These are phyloP conservation scores for Cercospora sp. DNA, from an alignment of 2,329 filamentous ascomycete species.

Conservation along the genomic window DNA sequence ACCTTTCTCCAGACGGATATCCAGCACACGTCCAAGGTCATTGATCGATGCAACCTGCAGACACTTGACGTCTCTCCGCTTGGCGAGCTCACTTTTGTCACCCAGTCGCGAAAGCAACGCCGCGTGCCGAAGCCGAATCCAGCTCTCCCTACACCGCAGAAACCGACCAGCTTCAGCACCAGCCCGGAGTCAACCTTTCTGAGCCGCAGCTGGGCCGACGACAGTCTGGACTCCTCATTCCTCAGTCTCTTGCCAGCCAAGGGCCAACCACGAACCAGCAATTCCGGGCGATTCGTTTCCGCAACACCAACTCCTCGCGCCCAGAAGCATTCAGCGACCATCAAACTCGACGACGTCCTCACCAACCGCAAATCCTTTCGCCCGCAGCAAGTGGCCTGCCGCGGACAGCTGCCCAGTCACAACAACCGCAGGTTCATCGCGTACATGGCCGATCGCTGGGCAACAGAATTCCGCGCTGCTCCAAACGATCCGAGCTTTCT, in stretches of 20 bases:
- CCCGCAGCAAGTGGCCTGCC: constrained; percentile 33
- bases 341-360: constrained; percentile 33
- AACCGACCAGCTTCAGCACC: constrained; percentile 24
- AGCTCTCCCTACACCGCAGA: constrained; percentile 11
- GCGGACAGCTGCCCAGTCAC: constrained; percentile 28
- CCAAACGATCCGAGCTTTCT: constrained; percentile 18
- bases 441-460: constrained; percentile 22
- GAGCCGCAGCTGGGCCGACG: constrained; percentile 53
- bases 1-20: constrained; percentile 64
- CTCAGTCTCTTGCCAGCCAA: constrained; percentile 43
- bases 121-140: constrained; percentile 32
- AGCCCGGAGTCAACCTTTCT: constrained; percentile 40
- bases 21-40: constrained; percentile 58
- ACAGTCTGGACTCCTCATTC: constrained; percentile 57
- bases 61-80: constrained; percentile 58
- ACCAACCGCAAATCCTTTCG: constrained; percentile 31
- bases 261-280: constrained; percentile 17
- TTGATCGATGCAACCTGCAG: constrained; percentile 58
- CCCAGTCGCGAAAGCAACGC: constrained; percentile 52
- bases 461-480: constrained; percentile 9
- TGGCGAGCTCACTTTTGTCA: constrained; percentile 57
- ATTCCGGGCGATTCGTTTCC: constrained; percentile 20
- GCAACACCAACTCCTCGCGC: constrained; percentile 15
- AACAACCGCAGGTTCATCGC: constrained; percentile 22
- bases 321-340: constrained; percentile 34